These are phyloP conservation scores for Rhynchosporium secalis DNA, from an alignment of 2,329 filamentous ascomycete species.

Conservation along the genomic window DNA sequence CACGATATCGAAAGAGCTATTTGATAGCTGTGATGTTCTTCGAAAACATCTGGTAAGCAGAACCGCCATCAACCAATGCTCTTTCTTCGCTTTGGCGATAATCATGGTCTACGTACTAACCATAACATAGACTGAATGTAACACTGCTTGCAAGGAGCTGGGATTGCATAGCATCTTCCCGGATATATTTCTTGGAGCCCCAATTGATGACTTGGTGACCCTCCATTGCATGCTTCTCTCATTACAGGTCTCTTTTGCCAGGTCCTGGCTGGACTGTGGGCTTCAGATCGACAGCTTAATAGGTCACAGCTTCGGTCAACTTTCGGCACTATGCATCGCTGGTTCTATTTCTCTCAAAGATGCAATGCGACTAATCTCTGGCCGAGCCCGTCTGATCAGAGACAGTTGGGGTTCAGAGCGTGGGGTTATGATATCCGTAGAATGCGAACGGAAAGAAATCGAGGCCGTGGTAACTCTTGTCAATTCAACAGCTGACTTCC, in stretches of 20 bases:
- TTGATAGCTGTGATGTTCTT: neutral
- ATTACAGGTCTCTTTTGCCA: constrained; percentile 28
- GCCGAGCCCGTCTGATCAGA: neutral
- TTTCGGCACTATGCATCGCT: neutral
- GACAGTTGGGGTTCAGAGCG: neutral
- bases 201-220: constrained; percentile 16
- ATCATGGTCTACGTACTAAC: no score
- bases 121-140: no score
- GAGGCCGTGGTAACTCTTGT: neutral
- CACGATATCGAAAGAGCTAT: neutral
- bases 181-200: constrained; percentile 21
- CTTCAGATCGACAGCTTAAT: neutral
- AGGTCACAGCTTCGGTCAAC: neutral
- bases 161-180: constrained; percentile 18
- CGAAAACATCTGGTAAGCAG: neutral
- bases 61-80: no score
- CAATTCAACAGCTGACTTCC: neutral
- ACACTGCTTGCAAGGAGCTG: no score
- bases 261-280: constrained; percentile 27
- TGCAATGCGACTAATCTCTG: neutral
- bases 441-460: neutral
- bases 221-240: constrained; percentile 27
- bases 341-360: neutral
- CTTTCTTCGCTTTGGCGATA: no score
- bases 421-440: neutral